Evolutionary conservation across 2,329 filamentous ascomycete genomes (phyloP).

Genomic region (Lecanoromycetidae sp.): DNA sequence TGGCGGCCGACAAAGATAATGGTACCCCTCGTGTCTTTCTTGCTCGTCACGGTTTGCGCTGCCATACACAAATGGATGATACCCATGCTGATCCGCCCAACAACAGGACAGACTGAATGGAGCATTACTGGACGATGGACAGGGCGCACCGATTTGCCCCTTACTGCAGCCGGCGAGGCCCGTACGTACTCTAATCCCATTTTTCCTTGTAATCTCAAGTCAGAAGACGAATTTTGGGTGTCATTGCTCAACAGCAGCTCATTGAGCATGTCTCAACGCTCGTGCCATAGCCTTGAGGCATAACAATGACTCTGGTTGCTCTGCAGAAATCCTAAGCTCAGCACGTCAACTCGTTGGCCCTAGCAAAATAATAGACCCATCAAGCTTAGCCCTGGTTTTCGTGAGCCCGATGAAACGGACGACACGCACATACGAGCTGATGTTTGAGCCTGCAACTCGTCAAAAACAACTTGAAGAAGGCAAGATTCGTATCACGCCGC

Average conservation of each 20-base stretch:
- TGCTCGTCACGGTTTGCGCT: slow-evolving; percentile 9
- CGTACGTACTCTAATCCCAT: no score
- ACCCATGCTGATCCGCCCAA: no score
- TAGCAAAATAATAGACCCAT: slow-evolving; percentile 72
- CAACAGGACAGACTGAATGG: slow-evolving; percentile 89
- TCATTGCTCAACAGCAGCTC: no score
- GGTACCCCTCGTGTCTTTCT: slow-evolving; percentile 13
- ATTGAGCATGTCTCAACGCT: no score
- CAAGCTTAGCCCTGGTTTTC: slow-evolving; percentile 71
- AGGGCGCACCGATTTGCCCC: slow-evolving; percentile 67
- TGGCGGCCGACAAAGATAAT: slow-evolving; percentile 22
- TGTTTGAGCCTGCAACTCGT: slow-evolving; percentile 40
- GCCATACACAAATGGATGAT: no score
- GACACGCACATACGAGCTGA: slow-evolving; percentile 77
- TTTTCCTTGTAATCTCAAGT: no score
- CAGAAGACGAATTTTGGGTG: no score
- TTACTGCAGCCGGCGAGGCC: slow-evolving; percentile 63
- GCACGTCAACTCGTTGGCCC: slow-evolving; percentile 62
- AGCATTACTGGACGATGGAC: slow-evolving; percentile 77
- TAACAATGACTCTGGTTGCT: no score
- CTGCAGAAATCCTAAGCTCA: slow-evolving; percentile 45
- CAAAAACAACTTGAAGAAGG: slow-evolving; percentile 39
- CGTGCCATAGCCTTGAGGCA: no score
- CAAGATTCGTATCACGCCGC: slow-evolving; percentile 53
- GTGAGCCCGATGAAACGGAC: slow-evolving; percentile 76